Base-by-base conservation (phyloP, 495 filamentous ascomycete genomes). In the Xylaria acuta region DNA sequence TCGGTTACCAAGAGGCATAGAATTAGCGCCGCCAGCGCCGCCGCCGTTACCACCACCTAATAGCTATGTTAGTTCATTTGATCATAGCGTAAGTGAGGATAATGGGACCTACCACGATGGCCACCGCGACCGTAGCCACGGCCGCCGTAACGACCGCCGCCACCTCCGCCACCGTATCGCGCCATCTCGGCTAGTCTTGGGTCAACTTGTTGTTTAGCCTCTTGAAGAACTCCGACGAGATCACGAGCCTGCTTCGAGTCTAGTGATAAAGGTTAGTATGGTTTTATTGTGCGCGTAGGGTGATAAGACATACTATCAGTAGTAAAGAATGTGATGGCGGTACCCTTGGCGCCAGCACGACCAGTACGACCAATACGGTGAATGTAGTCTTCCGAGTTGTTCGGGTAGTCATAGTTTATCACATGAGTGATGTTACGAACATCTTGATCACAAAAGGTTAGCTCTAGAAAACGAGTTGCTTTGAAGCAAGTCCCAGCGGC, bases 361-460 rank as follows among this genome's bases (percentile, higher is more conserved):
- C 94, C 95, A 83, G 95, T 98, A 89, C 94, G 90, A 82, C 92
- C 96, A 86, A 99, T 99, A 84, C 96, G 93, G 84, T 99, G 96
- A 82, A 99, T 95, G 78, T 99, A 99, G 83, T 98, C 95, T 85
- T 99, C 96, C 84, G 96, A 98, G 87, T 99, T 99, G 88, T 98
- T 98, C 81, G 96, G 96, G 82, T 97, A 97, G 84, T 99, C 96
- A 92, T 98, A 98, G 91, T 99, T 99, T 85, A 99, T 88, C 86
- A 99, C 96, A 86, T 99, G 96, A 84, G 95, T 98, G 85, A 99
- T 99, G 88, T 99, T 95, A 84, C 94, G 94, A 88, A 99, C 96
- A 91, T 99, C 96, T 99, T 97, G 58, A 91, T 81, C 77, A 75
- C 78, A 69, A 76, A 82, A 88, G 85, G 93, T 98, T 97, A 98